Evolutionary conservation across 108 stramenopile genomes (phyloP), one percentile per base, ranked within the genome.

Genomic region (Stephanodiscus minutulus): DNA sequence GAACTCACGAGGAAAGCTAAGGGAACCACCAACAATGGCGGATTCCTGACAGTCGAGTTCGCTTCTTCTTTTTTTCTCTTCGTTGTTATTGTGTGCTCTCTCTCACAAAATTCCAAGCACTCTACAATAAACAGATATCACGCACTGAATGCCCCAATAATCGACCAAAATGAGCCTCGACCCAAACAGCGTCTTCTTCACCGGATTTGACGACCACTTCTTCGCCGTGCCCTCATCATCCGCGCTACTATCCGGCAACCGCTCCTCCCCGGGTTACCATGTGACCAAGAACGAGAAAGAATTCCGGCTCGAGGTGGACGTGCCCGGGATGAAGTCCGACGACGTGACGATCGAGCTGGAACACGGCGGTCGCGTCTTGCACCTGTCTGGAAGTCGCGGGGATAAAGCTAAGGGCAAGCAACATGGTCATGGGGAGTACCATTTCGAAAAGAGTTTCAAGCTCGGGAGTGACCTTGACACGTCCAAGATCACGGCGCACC

Each of bases 271-370:
- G 15, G 76, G 84, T 28, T 91, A 88, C 36, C 85, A 91, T 56
- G 59, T 87, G 27, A 74, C 71, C 22, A 82, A 87, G 64, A 79
- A 85, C 52, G 84, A 85, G 0, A 87, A 91, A 15, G 75, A 72
- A 44, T 89, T 88, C 61, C 78, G 82, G 24, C 68, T 91, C 10
- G 61, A 86, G 10, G 56, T 91, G 13, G 91, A 91, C 64, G 82
- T 91, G 20, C 91, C 90, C 11, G 91, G 91, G 27, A 83, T 91
- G 27, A 76, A 82, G 52, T 33, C 72, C 8, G 73, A 82, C 11
- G 79, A 89, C 59, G 79, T 89, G 31, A 72, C 80, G 55, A 68
- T 91, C 24, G 76, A 74, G 31, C 57, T 89, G 15, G 86, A 88
- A 43, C 68, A 87, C n/a, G 74, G 81, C 33, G 72, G 76, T 0